Evolutionary conservation across 257 asterid species (phyloP).

Genomic region (Knoxia roxburghii): DNA sequence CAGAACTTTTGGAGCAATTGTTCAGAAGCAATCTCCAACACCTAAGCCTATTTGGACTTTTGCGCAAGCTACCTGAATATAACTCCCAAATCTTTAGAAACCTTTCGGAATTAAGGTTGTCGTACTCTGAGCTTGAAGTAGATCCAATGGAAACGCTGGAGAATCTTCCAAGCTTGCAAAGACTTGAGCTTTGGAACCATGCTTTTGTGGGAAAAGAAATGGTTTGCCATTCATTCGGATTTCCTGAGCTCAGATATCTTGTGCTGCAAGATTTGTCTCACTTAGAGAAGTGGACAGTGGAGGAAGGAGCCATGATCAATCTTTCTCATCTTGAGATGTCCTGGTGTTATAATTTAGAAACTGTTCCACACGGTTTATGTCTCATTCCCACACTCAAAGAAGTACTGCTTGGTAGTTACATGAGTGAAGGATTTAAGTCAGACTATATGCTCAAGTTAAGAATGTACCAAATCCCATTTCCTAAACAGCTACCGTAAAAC

Average conservation of each 20-base stretch:
- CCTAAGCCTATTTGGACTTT: too few relatives aligned
- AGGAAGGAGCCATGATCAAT: slow-evolving; percentile 14
- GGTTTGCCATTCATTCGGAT: not conserved
- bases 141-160: slow-evolving; percentile 18
- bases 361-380: too few relatives aligned
- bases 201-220: not conserved
- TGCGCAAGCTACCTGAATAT: not conserved
- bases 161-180: slow-evolving; percentile 6
- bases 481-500: too few relatives aligned
- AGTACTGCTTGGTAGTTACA: not conserved
- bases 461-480: too few relatives aligned
- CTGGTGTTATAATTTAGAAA: not conserved
- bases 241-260: slow-evolving; percentile 10
- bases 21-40: too few relatives aligned
- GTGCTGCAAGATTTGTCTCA: not conserved
- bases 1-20: too few relatives aligned
- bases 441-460: too few relatives aligned
- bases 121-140: slow-evolving; percentile 3
- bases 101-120: not conserved
- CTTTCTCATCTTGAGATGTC: slow-evolving; percentile 1
- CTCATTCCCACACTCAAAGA: not conserved
- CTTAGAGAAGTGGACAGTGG: slow-evolving; percentile 10
- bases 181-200: not conserved
- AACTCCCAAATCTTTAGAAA: not conserved
- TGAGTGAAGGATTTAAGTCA: too few relatives aligned